Percentiles rank a stretch among this genome's conserved stretches.
Conservation (phyloP, 2,329 filamentous ascomycete species). For the Trichoderma atrobrunneum region DNA sequence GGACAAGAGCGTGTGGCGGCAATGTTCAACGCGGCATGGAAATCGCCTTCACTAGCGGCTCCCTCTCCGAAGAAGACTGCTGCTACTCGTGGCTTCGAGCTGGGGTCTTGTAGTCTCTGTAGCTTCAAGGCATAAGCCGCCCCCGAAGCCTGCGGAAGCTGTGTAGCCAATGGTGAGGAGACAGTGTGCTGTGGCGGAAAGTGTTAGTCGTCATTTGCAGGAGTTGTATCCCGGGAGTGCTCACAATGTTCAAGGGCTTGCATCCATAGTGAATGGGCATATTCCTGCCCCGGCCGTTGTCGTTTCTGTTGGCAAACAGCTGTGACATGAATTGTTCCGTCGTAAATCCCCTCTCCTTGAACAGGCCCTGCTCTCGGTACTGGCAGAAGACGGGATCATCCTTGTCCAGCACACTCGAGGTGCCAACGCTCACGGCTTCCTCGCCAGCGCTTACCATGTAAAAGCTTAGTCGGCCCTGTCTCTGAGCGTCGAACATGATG, state of each 20-base stretch:
- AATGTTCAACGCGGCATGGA: constrained; percentile 87
- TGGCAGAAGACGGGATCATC: constrained; percentile 91
- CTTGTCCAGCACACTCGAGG: constrained; percentile 76
- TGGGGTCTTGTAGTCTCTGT: constrained; percentile 70
- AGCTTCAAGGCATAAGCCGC: constrained; percentile 86
- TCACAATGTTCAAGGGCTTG: constrained; percentile 75
- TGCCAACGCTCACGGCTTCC: constrained; percentile 90
- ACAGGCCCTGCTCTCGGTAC: constrained; percentile 90
- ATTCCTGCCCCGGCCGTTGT: constrained; percentile 78
- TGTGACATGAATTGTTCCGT: constrained; percentile 93
- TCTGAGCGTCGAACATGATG: constrained; percentile 96
- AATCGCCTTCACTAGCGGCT: constrained; percentile 86
- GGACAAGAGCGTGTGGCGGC: constrained; percentile 86
- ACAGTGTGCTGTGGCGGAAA: constrained; percentile 66
- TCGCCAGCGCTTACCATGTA: constrained; percentile 97
- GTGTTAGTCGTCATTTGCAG: not conserved
- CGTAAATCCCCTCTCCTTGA: constrained; percentile 83
- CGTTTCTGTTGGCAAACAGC: constrained; percentile 81
- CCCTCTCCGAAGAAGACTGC: constrained; percentile 90
- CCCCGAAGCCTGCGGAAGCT: constrained; percentile 83
- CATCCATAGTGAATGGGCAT: constrained; percentile 98
- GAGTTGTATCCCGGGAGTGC: constrained; percentile 28
- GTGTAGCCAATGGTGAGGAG: constrained; percentile 77
- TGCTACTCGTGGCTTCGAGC: constrained; percentile 64
- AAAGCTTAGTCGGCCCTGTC: constrained; percentile 90